Evolutionary conservation across 2,329 filamentous ascomycete species (phyloP), one percentile per base, ranked within the genome.

Genomic region (Hypoxylon sp.): DNA sequence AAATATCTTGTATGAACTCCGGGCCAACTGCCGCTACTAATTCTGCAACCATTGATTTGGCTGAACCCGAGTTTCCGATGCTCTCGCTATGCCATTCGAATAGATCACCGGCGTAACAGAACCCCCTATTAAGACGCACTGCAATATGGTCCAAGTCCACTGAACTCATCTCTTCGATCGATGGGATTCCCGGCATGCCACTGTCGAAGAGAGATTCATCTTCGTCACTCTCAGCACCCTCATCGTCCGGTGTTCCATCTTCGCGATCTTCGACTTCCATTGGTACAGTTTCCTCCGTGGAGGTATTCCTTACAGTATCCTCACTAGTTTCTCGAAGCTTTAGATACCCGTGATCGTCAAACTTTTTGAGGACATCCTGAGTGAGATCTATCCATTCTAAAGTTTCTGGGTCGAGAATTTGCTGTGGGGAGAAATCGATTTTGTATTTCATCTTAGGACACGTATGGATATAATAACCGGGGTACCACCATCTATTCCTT

Each of bases 381-480:
- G 90, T 85, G 19, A 93, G 77, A 0, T 82, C 81, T 69, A 90
- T 83, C 91, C 91, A 94, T 8, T 80, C 77, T 69, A 90, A 83
- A 0, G 85, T 86, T 68, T 90, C 87, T 0, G 91, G 91, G 70
- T 94, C 91, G 10, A 95, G 84, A 10, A 96, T 85, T 74, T 90
- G 88, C 75, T 94, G 91, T 1, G 92, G 92, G 10, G 85, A 83
- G 77, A 92, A 96, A 75, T 94, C 91, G 64, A 90, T 91, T 82
- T 96, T 96, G 83, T 96, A 96, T 73, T 86, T 85, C 93, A 96
- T 95, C 82, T 96, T 96, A 58, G 87, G 84, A 74, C 92, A 95
- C 60, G 83, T 89, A 78, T 94, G 92, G 65, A 96, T 95, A 74
- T 95, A 96, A 79, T 90, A 95, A 5, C 93, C 90, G 5, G 86